Base-by-base conservation (phyloP, 176 grass and related monocot species). In the Carex scoparia region DNA sequence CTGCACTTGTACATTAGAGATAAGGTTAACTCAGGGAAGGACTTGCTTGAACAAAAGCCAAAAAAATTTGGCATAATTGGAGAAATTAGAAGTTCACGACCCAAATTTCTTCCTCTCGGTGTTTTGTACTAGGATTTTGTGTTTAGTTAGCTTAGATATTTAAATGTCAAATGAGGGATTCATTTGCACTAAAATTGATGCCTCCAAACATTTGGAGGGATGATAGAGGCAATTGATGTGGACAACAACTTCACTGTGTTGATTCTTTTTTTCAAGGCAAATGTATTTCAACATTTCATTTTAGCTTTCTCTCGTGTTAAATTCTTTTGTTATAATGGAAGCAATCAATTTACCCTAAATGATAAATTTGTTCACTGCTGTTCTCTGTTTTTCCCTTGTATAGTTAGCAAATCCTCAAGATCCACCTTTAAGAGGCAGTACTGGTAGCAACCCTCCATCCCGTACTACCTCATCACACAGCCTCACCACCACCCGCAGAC, bases 361-460 rank as follows among this genome's bases (percentile, higher is more conserved):
- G 27, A 79, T 79, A 15, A 32, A 79, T 79, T 79, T 79, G 28
- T 77, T 88, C 3, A 80, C 38, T 55, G 27, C 44, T 48, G 87
- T 75, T 86, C 18, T 81, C 38, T 87, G 66, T 81, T 89, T 84
- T 72, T 79, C 38, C 57, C 66, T 89, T 72, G 54, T 83, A 68
- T 79, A 98, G 96, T 84, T 98, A 83, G 88, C 93, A 83, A 95
- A 89, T 54, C 83, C 89, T 84, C 86, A 84, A 64, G 93, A 98
- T 86, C 88, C 91, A 85, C 81, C 89, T 82, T 79, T 86, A 87
- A 92, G 90, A 87, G 85, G 85, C 8, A 9, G 30, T 37, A 33
- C 74, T 35, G 74, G 74, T 14, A 79, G 53, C 46, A 91, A 83
- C 53, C 84, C 69, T 64, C 83, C 93, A 73, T 79, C 90, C 68